Evolutionary conservation across 2,329 filamentous ascomycete genomes (phyloP), one percentile per base, ranked within the genome.

Genomic region (Ramichloridium luteum): DNA sequence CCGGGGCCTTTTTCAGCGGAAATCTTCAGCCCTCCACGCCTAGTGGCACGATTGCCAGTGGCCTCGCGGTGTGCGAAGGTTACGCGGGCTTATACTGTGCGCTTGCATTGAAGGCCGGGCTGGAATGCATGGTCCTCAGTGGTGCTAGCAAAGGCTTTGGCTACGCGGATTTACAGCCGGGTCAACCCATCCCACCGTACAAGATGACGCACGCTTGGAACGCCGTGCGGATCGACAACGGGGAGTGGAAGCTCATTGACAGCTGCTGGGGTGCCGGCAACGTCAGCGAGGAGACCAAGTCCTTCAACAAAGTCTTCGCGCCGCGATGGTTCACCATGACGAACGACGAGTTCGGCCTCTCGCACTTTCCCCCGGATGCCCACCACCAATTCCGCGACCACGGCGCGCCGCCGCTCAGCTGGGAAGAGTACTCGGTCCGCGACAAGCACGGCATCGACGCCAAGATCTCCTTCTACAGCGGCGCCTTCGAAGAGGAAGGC

Each of bases 61-160:
- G 90, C 17, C 66, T 81, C 35, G 86, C 85, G 10, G 90, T 98
- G 8, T 98, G 90, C 50, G 78, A 84, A 55, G 90, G 90, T 1
- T 96, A 93, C 50, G 86, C 88, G 8, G 74, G 76, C 16, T 70
- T 92, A 3, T 96, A 84, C 55, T 70, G 77, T 34, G 75, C 75
- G 4, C 72, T 98, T 31, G 86, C 85, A 6, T 67, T 72, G 17
- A 74, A 80, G 39, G 82, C 80, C 5, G 88, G 88, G 0, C 62
- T 98, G 1, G 77, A 93, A 50, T 78, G 74, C 38, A 59, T 84
- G 4, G 70, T 88, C 1, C 65, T 93, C 2, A 60, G 63, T 1
- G 85, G 88, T 2, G 80, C 90, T 44, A 83, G 86, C 18, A 96
- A 96, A 56, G 90, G 90, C 0, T 88, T 70, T 45, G 82, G 85